Evolutionary conservation across 176 grass and related monocot genomes (phyloP).

Genomic region (Eleusine coracana): DNA sequence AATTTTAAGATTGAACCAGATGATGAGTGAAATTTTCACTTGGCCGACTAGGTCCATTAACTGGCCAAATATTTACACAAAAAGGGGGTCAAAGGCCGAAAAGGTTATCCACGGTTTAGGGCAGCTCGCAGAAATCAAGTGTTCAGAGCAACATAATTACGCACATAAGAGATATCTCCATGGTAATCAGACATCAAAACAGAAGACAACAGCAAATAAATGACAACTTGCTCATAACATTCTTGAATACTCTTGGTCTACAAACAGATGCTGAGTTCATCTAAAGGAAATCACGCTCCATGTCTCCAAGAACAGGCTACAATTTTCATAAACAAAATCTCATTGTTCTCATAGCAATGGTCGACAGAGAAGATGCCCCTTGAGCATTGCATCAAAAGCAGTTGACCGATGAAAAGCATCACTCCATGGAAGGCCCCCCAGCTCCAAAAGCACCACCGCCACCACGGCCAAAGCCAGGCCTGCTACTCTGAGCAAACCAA

Average conservation of each 20-base stretch:
- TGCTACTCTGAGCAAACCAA: constrained; percentile 57
- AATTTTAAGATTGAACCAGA: no score
- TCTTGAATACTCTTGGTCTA: neutral
- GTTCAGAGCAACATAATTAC: neutral
- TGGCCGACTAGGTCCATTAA: no score
- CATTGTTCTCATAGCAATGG: constrained; percentile 36
- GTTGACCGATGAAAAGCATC: neutral
- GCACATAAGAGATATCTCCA: no score
- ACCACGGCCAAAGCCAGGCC: constrained; percentile 88
- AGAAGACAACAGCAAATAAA: neutral
- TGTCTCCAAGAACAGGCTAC: constrained; percentile 27
- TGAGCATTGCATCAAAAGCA: neutral
- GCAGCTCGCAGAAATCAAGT: neutral
- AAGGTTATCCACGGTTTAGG: neutral
- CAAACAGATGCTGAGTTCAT: constrained; percentile 5
- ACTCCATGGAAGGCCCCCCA: constrained; percentile 69
- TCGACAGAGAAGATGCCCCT: constrained; percentile 29
- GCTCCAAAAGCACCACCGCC: constrained; percentile 51
- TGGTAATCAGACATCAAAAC: neutral
- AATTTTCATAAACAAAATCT: constrained; percentile 46
- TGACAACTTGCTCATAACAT: constrained; percentile 14
- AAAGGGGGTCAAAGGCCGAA: no score
- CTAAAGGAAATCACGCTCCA: constrained; percentile 33
- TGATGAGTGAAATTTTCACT: no score
- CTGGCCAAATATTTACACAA: no score